Evolutionary conservation across 768 basidiomycete species (phyloP), one percentile per base, ranked within the genome.

Genomic region (Phaffia australis): DNA sequence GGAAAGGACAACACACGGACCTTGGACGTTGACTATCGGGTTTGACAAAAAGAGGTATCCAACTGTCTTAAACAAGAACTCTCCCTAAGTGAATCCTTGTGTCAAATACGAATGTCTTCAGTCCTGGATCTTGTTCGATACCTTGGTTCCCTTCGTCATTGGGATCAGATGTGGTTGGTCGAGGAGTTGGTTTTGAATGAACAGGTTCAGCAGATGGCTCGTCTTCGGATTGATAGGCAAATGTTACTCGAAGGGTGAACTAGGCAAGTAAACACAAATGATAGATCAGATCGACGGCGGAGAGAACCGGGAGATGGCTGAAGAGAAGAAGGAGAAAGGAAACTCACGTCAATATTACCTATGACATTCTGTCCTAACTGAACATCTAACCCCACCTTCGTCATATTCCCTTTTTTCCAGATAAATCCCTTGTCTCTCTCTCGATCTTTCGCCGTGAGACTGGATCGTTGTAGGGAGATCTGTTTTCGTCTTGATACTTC

Each of bases 191-290:
- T 47, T 95, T 29, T 19, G 19, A 27, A 50, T 35, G 16, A 42
- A 19, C 23, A 21, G 23, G 18, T 14, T 16, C 29, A 11, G 3
- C 25, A 16, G 25, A 51, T 2, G 47, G 46, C 0, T 9, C 35
- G 6, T 66, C 93, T 72, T 98, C 94, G 0, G 89, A 87, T 46
- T 87, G 83, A 75, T 98, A 99, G 0, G 91, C 94, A 76, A 90
- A 97, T 2, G 89, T 84, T 1, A 99, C 87, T 69, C 92, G 82
- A 83, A 98, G 86, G 72, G 92, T 92, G 75, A 92, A 92, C 93
- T 97, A 42, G 11, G 4, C 75, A n/a, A 47, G 6, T n/a, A 59
- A 11, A 15, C 66, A 62, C 9, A 19, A 57, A 51, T 59, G 54
- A n/a, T 27, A 3, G 35, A 54, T 27, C 16, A 21, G 27, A 50